A percentile compares a stretch with the other conserved stretches of the same genome.
These are phyloP conservation scores for Kodamaea alishanica DNA, from an alignment of 1,139 yeast genomes.

Conservation along the genomic window DNA sequence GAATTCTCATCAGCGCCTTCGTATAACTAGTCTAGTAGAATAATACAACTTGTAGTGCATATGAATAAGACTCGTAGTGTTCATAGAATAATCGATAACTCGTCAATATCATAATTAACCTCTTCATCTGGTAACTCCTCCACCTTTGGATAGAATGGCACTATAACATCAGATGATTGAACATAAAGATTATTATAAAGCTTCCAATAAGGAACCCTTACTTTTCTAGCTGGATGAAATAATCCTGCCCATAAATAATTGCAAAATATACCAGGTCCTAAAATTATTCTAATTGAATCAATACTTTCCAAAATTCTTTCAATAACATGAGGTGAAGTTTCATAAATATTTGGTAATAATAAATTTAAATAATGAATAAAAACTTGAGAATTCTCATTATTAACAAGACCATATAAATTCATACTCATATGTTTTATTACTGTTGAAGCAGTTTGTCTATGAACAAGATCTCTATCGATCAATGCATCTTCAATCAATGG, in stretches of 20 bases:
- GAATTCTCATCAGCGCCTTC: too few species aligned
- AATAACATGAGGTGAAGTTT: slow-evolving; percentile 94
- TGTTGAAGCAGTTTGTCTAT: slow-evolving; percentile 92
- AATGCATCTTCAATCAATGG: slow-evolving; percentile 88
- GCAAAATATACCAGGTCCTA: slow-evolving; percentile 74
- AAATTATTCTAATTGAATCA: slow-evolving; percentile 65
- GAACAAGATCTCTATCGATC: slow-evolving; percentile 87
- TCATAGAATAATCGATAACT: slow-evolving; percentile 34
- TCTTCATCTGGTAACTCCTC: slow-evolving; percentile 28
- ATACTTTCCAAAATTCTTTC: slow-evolving; percentile 76
- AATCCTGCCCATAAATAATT: slow-evolving; percentile 85
- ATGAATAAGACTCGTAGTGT: too few species aligned
- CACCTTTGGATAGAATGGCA: slow-evolving; percentile 75
- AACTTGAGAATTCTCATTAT: slow-evolving; percentile 64
- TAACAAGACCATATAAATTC: slow-evolving; percentile 71
- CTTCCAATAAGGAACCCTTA: slow-evolving; percentile 82
- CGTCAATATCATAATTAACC: slow-evolving; percentile 28
- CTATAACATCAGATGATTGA: slow-evolving; percentile 69
- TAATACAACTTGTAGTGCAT: too few species aligned
- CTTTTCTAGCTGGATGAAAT: slow-evolving; percentile 90
- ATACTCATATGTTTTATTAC: slow-evolving; percentile 80
- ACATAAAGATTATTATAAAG: slow-evolving; percentile 75
- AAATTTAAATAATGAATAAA: slow-evolving; percentile 69
- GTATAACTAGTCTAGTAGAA: too few species aligned
- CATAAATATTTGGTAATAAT: slow-evolving; percentile 79